These are phyloP conservation scores for Eucalyptus decipiens DNA, from an alignment of 345 rosid species.

Conservation along the genomic window DNA sequence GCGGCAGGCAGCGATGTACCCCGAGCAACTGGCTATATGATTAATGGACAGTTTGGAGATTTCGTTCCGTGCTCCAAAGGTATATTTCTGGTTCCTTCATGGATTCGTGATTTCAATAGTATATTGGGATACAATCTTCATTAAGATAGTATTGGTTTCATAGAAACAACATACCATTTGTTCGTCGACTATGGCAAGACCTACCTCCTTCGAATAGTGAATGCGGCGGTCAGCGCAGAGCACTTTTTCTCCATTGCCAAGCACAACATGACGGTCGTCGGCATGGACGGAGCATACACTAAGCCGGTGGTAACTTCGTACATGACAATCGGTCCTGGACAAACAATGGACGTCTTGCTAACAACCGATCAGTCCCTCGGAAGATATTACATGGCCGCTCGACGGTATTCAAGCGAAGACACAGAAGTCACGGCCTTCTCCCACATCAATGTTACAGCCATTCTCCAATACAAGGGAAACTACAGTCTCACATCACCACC, in stretches of 20 bases:
- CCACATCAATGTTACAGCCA: neutral
- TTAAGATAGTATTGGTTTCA: neutral
- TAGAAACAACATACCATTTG: neutral
- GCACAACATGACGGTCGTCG: conserved; percentile 11
- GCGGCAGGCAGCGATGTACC: neutral
- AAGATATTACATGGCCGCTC: conserved; percentile 3
- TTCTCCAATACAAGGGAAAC: neutral
- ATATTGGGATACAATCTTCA: neutral
- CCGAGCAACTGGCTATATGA: neutral
- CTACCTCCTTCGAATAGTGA: conserved; percentile 17
- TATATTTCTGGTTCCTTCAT: neutral
- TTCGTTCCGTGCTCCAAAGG: neutral
- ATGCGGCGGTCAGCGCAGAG: conserved; percentile 11
- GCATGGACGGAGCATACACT: conserved; percentile 15
- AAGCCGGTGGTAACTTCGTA: conserved; percentile 1
- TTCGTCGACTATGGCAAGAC: conserved; percentile 15
- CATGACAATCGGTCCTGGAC: conserved; percentile 13
- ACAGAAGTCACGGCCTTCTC: neutral
- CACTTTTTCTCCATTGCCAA: conserved; percentile 17
- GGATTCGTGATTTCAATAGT: neutral
- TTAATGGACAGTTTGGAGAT: conserved; percentile 24
- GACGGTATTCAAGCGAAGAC: neutral
- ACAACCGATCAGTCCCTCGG: neutral
- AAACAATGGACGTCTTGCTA: conserved; percentile 14
- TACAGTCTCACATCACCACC: neutral